A percentile compares a stretch with the other conserved stretches of the same genome.
Evolutionary conservation across 805 yeast genomes (phyloP).

Genomic region (Candida easanensis): DNA sequence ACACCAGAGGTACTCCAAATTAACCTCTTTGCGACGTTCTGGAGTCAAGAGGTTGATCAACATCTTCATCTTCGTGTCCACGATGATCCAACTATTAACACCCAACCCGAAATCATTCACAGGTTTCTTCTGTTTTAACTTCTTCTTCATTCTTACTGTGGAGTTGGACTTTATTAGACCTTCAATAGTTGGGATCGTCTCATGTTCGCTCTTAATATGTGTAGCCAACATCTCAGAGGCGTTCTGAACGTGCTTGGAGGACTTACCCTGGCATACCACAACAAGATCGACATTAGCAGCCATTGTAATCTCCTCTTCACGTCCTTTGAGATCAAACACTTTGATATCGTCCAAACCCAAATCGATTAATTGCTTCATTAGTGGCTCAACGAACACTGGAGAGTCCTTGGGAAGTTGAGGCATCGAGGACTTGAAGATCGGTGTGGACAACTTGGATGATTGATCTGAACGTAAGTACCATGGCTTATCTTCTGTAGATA

Average conservation of each 20-base stretch:
- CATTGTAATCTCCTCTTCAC: conserved; percentile 35
- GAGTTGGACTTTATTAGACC: conserved; percentile 66
- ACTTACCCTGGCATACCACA: conserved; percentile 73
- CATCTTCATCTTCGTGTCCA: conserved; percentile 62
- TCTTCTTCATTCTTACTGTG: conserved; percentile 46
- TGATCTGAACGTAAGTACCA: conserved; percentile 58
- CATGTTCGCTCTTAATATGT: conserved; percentile 51
- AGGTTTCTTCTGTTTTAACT: conserved; percentile 49
- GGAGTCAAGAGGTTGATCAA: conserved; percentile 71
- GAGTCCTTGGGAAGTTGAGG: conserved; percentile 61
- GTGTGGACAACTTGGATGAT: conserved; percentile 33
- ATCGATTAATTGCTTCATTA: conserved; percentile 46
- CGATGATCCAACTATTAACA: conserved; percentile 79
- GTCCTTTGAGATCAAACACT: conserved; percentile 59
- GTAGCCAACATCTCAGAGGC: conserved; percentile 60
- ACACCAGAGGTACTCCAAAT: conserved; percentile 68
- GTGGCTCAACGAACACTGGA: conserved; percentile 48
- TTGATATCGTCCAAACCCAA: conserved; percentile 65
- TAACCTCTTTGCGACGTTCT: conserved; percentile 62
- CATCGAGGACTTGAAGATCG: conserved; percentile 34
- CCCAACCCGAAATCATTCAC: conserved; percentile 52
- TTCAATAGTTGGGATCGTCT: conserved; percentile 53
- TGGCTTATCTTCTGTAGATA: conserved; percentile 38
- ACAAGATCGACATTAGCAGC: conserved; percentile 44
- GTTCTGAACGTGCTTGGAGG: conserved; percentile 69